These are phyloP conservation scores for Chimonanthus praecox DNA, from an alignment of 164 flowering plant genomes.

Conservation along the genomic window DNA sequence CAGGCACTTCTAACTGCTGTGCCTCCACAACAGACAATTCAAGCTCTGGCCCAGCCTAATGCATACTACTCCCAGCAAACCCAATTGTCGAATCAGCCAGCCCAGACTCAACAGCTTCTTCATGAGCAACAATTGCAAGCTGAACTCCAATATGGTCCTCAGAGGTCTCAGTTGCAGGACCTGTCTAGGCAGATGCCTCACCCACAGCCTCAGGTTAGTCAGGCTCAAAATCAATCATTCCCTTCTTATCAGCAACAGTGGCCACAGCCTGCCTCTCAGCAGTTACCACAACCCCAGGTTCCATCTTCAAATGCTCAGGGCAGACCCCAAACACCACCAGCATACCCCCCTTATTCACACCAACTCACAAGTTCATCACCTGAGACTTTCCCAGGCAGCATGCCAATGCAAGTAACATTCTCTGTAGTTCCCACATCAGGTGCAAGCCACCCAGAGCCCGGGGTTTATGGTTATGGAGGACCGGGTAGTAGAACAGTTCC, in stretches of 20 bases:
- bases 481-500: slow-evolving; percentile 41
- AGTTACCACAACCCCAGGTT: slow-evolving; percentile 38
- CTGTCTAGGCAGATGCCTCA: slow-evolving; percentile 37
- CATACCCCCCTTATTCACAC: slow-evolving; percentile 44
- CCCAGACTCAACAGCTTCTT: slow-evolving; percentile 32
- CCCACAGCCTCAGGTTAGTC: slow-evolving; percentile 44
- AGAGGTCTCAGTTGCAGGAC: slow-evolving; percentile 47
- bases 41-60: slow-evolving; percentile 35
- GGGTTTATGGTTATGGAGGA: slow-evolving; percentile 57
- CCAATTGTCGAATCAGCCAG: slow-evolving; percentile 38
- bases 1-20: slow-evolving; percentile 35
- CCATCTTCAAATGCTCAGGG: slow-evolving; percentile 47
- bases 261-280: slow-evolving; percentile 49
- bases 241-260: slow-evolving; percentile 62
- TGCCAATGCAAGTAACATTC: slow-evolving; percentile 61
- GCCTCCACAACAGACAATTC: slow-evolving; percentile 38
- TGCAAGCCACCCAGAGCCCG: slow-evolving; percentile 41
- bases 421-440: slow-evolving; percentile 45
- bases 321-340: slow-evolving; percentile 40
- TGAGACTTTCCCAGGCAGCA: slow-evolving; percentile 52
- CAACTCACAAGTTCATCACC: slow-evolving; percentile 51
- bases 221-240: slow-evolving; percentile 30
- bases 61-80: slow-evolving; percentile 48
- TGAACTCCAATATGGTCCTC: slow-evolving; percentile 39
- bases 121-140: slow-evolving; percentile 51